These are phyloP conservation scores for Dispira parvispora DNA, from an alignment of 192 early-diverging fungal genomes.

Conservation along the genomic window DNA sequence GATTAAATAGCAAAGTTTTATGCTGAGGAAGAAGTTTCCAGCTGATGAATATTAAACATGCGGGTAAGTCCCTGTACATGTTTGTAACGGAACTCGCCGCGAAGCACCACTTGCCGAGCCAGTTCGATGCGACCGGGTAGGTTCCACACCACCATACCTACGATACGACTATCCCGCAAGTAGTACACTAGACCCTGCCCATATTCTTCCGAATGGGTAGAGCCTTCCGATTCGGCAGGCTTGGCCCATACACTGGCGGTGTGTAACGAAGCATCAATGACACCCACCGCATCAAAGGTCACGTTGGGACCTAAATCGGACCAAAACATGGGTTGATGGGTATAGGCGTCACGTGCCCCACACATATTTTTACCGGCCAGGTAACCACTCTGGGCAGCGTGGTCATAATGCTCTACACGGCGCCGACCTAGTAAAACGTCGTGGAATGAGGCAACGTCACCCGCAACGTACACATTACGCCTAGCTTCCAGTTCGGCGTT, in stretches of 20 bases:
- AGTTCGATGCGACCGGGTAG: slow-evolving; percentile 40
- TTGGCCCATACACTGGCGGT: slow-evolving; percentile 47
- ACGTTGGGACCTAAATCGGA: slow-evolving; percentile 39
- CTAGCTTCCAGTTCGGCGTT: slow-evolving; percentile 49
- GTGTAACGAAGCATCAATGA: slow-evolving; percentile 33
- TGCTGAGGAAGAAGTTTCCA: neutral
- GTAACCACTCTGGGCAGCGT: slow-evolving; percentile 39
- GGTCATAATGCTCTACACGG: slow-evolving; percentile 48
- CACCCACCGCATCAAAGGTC: slow-evolving; percentile 43
- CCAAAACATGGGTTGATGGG: slow-evolving; percentile 50
- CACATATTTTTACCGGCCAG: slow-evolving; percentile 43
- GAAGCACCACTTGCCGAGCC: slow-evolving; percentile 37
- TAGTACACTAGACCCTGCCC: slow-evolving; percentile 45
- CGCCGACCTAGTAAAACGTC: slow-evolving; percentile 44
- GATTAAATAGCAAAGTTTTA: too few relatives aligned
- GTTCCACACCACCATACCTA: slow-evolving; percentile 41
- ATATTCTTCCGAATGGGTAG: slow-evolving; percentile 34
- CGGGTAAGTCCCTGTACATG: slow-evolving; percentile 9
- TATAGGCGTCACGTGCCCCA: slow-evolving; percentile 30
- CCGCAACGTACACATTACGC: slow-evolving; percentile 42
- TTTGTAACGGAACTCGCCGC: slow-evolving; percentile 9
- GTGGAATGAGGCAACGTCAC: slow-evolving; percentile 45
- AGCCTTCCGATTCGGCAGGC: slow-evolving; percentile 21
- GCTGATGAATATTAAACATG: slow-evolving; percentile 9
- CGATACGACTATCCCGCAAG: slow-evolving; percentile 31